Percentiles rank a stretch among this genome's conserved stretches.
Evolutionary conservation across 345 rosid species (phyloP).

Genomic region (Eucalyptus coolabah): DNA sequence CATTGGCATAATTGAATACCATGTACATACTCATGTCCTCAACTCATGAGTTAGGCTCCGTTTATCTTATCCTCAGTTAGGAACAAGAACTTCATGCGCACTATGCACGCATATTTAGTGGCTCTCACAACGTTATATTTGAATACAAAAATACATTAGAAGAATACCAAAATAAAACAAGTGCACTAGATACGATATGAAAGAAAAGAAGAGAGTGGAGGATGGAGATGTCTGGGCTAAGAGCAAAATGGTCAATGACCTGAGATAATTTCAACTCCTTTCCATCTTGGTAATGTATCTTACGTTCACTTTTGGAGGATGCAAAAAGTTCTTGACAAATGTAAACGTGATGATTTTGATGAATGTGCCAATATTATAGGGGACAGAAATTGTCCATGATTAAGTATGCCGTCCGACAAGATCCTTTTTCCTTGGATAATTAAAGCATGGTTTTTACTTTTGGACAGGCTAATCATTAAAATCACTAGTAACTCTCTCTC

Average conservation of each 20-base stretch:
- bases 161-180: background rate
- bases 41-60: background rate
- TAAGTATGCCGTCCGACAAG: background rate
- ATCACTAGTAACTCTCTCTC: background rate
- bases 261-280: background rate
- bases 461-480: background rate
- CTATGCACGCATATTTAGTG: background rate
- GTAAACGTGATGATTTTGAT: background rate
- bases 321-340: background rate
- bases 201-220: background rate
- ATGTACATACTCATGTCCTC: background rate
- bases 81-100: background rate
- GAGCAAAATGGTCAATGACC: background rate
- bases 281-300: background rate
- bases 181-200: background rate
- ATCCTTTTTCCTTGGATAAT: background rate
- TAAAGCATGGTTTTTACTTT: background rate
- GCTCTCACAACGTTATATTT: background rate
- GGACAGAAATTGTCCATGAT: background rate
- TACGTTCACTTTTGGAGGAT: background rate
- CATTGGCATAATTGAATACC: background rate
- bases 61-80: background rate
- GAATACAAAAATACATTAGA: background rate
- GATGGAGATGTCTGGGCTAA: background rate
- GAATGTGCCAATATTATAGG: background rate